phyloP scores from a whole-genome alignment of 2,329 filamentous ascomycete genomes.

The Alternaria ventricosa region DNA sequence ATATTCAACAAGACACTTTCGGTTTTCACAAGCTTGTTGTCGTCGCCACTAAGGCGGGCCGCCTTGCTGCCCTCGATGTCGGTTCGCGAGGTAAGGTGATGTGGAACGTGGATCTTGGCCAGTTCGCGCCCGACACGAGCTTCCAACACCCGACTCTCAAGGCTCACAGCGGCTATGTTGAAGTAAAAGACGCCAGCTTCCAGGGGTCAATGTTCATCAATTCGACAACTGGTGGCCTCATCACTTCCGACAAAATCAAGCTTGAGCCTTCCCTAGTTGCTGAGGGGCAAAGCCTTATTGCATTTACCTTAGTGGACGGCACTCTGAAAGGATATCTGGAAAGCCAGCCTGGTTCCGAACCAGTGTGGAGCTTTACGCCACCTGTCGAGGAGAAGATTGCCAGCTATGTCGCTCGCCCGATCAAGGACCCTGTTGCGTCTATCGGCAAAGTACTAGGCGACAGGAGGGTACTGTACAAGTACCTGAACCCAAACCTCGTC shows the following conservation, averaged over 20 bases:
- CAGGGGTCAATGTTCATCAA: conserved; percentile 39
- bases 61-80: conserved; percentile 79
- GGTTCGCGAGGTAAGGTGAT: conserved; percentile 74
- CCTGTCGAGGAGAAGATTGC: conserved; percentile 71
- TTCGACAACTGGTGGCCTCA: conserved; percentile 39
- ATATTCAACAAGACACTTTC: conserved; percentile 74
- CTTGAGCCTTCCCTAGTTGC: conserved; percentile 13
- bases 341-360: conserved; percentile 26
- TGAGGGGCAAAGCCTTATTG: conserved; percentile 35
- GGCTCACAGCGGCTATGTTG: conserved; percentile 42
- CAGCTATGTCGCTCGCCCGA: conserved; percentile 69
- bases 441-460: conserved; percentile 94
- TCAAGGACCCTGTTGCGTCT: conserved; percentile 87
- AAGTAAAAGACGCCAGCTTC: conserved; percentile 36
- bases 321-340: conserved; percentile 42
- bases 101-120: conserved; percentile 74
- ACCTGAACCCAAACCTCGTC: conserved; percentile 85
- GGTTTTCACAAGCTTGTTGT: conserved; percentile 88
- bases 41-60: conserved; percentile 78
- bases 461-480: conserved; percentile 95
- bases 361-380: conserved; percentile 75
- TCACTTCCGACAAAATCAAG: conserved; percentile 27
- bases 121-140: conserved; percentile 60
- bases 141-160: conserved; percentile 66
- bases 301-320: conserved; percentile 42